These are phyloP conservation scores for Cetraspora pellucida DNA, from an alignment of 192 early-diverging fungal genomes.

Conservation along the genomic window DNA sequence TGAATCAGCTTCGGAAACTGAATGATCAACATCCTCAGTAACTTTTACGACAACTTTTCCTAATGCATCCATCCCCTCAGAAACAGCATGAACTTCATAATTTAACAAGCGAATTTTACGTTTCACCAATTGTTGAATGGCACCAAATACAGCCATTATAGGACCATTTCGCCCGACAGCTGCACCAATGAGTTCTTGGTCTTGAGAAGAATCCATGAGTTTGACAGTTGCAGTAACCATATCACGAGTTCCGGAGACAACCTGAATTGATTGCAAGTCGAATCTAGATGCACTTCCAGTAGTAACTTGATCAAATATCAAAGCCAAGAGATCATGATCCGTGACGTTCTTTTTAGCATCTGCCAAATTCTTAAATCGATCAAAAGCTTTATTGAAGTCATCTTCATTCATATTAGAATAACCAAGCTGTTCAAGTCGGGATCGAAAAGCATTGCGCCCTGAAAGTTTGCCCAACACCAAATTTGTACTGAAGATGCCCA, in stretches of 20 bases:
- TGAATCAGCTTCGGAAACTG: constrained; percentile 55
- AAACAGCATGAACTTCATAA: constrained; percentile 87
- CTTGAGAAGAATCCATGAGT: constrained; percentile 60
- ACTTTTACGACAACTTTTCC: constrained; percentile 85
- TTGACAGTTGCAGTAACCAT: constrained; percentile 82
- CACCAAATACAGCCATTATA: constrained; percentile 85
- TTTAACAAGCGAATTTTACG: constrained; percentile 74
- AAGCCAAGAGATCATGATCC: constrained; percentile 86
- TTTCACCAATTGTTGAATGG: constrained; percentile 84
- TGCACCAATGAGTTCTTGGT: constrained; percentile 64
- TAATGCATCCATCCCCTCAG: constrained; percentile 83
- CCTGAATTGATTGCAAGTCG: constrained; percentile 72
- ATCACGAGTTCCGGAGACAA: constrained; percentile 74
- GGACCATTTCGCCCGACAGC: constrained; percentile 82
- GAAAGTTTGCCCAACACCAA: constrained; percentile 96
- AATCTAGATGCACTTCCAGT: constrained; percentile 53
- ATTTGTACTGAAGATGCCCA: constrained; percentile 84
- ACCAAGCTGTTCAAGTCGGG: constrained; percentile 77
- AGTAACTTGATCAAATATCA: constrained; percentile 76
- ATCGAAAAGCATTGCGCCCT: constrained; percentile 89
- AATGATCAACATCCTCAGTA: constrained; percentile 38
- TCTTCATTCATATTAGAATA: constrained; percentile 61
- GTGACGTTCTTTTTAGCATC: constrained; percentile 89
- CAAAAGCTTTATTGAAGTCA: constrained; percentile 81
- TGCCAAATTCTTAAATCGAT: constrained; percentile 88